A percentile compares a stretch with the other conserved stretches of the same genome.
phyloP scores from a whole-genome alignment of 805 yeast species.

The Pichia pseudocactophila region DNA sequence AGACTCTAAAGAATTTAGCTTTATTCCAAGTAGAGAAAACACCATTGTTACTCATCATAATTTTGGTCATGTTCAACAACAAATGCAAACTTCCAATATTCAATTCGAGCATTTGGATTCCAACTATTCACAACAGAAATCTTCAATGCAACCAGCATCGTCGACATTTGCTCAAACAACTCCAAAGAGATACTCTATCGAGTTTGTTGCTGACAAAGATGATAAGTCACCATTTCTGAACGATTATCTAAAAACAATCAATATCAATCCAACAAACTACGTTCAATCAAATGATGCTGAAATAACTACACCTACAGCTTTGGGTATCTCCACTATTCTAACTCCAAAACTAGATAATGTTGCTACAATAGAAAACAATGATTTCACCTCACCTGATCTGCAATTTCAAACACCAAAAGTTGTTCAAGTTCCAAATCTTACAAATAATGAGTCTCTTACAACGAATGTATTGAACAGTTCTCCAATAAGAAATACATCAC shows the following conservation, averaged over 20 bases:
- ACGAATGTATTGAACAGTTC: constrained; percentile 8
- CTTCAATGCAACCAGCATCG: background rate
- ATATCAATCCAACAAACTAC: background rate
- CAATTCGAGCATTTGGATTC: background rate
- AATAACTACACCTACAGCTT: background rate
- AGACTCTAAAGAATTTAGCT: constrained; percentile 5
- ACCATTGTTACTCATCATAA: background rate
- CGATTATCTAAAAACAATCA: constrained; percentile 1
- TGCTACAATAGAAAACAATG: constrained; percentile 1
- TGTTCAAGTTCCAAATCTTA: no score
- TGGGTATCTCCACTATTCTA: background rate
- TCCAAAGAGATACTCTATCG: constrained; percentile 19
- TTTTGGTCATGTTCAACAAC: no score
- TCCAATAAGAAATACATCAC: constrained; percentile 11
- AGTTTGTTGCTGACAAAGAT: constrained; percentile 12
- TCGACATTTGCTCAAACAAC: constrained; percentile 11
- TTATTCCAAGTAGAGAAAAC: constrained; percentile 8
- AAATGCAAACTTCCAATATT: no score
- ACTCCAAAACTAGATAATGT: constrained; percentile 5
- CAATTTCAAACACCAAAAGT: no score
- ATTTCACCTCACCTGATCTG: background rate
- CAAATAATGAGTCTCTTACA: no score
- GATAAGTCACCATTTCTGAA: constrained; percentile 4
- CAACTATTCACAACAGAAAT: background rate
- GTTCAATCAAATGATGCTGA: no score